phyloP scores from a whole-genome alignment of 345 rosid genomes.

The Pistacia vera region DNA sequence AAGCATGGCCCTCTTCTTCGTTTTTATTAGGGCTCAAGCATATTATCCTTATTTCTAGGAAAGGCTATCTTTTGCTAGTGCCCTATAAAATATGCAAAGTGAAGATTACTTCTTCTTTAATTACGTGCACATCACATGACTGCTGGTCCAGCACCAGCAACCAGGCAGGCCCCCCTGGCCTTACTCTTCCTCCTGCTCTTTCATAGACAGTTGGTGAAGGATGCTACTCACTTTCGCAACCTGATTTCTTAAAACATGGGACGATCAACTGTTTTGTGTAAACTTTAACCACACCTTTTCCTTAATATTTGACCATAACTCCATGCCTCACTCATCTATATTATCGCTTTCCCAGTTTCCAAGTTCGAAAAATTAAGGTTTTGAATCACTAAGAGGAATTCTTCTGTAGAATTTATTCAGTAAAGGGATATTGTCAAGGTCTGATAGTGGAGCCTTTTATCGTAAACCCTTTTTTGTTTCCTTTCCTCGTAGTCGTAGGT shows the following conservation, averaged over 20 bases:
- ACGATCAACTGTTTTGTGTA: not conserved
- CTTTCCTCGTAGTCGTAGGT: no score
- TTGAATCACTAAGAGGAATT: not conserved
- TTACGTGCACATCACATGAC: slow-evolving; percentile 3
- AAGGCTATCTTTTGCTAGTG: slow-evolving; percentile 14
- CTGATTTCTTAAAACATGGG: not conserved
- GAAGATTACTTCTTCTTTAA: not conserved
- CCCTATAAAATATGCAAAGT: not conserved
- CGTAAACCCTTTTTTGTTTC: not conserved
- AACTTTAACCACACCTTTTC: not conserved
- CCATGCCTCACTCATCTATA: not conserved
- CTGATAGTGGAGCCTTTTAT: no score
- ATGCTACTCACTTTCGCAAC: slow-evolving; percentile 17
- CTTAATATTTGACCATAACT: not conserved
- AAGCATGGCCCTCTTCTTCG: slow-evolving; percentile 22
- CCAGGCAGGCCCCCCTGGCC: not conserved
- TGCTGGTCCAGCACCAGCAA: not conserved
- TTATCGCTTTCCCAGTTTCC: not conserved
- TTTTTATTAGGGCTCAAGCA: not conserved
- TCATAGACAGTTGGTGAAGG: slow-evolving; percentile 5
- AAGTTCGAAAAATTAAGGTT: not conserved
- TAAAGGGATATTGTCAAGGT: no score
- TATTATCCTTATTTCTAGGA: slow-evolving; percentile 20
- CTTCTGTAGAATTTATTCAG: no score
- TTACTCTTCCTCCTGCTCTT: not conserved